Base-by-base conservation (phyloP, 2,329 filamentous ascomycete species). In the Chaetomium sp. region DNA sequence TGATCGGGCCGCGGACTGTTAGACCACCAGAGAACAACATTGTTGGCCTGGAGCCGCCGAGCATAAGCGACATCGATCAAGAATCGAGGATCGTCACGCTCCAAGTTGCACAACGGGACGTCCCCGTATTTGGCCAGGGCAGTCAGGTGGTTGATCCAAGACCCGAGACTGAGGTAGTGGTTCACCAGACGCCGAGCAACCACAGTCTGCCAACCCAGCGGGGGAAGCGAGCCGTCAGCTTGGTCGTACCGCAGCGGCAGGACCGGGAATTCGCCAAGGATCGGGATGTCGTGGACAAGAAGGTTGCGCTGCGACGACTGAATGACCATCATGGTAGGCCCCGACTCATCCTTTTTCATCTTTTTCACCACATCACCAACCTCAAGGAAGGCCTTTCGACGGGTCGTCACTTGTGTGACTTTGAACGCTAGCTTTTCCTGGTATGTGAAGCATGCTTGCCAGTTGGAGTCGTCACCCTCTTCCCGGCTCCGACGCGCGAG, bases 21-120 rank as follows among this genome's bases (percentile, higher is more conserved):
- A 14, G 92, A 97, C 94, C 94, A 99, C 94, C 94, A 99, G 6
- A 99, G 76, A 5, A 99, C 88, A 1, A 99, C 89, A 55, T 91
- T 91, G 67, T 92, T 96, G 62, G 88, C 87, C 66, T 96, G 90
- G 51, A 99, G 75, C 14, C 91, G 82, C 55, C 95, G 80, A 0
- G 94, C 94, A 69, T 97, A 99, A 0, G 92, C 89, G 54, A 99
- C 84, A 68, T 99, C 94, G 64, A 99, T 99, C 53, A 99, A 75
- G 74, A 94, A 97, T 3, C 90, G 84, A 34, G 94, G 92, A 65
- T 99, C 94, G 62, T 97, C 94, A 44, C 86, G 86, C 69, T 97
- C 94, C 36, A 99, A 75, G 65, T 99, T 99, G 72, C 94, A 97
- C 6, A 99, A 78, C 1, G 94, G 94, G 4, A 99, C 84, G 68